Evolutionary conservation across 352 stramenopile genomes (phyloP).

Genomic region (Phytopythium kandeliae): DNA sequence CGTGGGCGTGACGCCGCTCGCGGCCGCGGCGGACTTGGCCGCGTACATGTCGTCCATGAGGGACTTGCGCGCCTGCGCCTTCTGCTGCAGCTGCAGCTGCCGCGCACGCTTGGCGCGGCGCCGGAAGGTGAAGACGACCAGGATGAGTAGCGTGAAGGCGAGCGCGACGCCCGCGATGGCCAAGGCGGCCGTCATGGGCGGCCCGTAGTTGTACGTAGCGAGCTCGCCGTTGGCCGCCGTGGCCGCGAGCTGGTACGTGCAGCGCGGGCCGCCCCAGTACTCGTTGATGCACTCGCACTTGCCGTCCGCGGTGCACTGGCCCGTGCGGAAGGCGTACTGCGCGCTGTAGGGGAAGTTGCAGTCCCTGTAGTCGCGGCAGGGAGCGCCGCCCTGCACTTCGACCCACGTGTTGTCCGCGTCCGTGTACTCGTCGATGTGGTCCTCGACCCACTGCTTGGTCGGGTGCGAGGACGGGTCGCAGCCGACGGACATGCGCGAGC

Average conservation of each 20-base stretch:
- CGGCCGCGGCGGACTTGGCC: slow-evolving; percentile 10
- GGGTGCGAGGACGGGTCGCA: slow-evolving; percentile 60
- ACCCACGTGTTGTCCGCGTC: slow-evolving; percentile 48
- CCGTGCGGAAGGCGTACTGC: slow-evolving; percentile 42
- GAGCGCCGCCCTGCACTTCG: slow-evolving; percentile 46
- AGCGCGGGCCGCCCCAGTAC: slow-evolving; percentile 61
- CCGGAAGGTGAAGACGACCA: slow-evolving; percentile 33
- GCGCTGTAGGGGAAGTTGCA: slow-evolving; percentile 47
- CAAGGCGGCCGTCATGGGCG: slow-evolving; percentile 20
- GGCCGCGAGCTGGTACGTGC: slow-evolving; percentile 39
- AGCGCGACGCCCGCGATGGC: slow-evolving; percentile 16
- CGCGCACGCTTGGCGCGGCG: slow-evolving; percentile 22
- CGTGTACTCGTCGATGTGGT: slow-evolving; percentile 51
- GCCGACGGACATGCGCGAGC: slow-evolving; percentile 41
- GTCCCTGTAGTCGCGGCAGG: slow-evolving; percentile 44
- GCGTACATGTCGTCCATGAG: slow-evolving; percentile 18
- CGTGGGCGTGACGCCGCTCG: slow-evolving; percentile 8
- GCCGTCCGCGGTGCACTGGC: slow-evolving; percentile 33
- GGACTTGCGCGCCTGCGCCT: slow-evolving; percentile 23
- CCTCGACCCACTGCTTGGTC: slow-evolving; percentile 65
- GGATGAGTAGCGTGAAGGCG: slow-evolving; percentile 33
- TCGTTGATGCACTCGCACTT: slow-evolving; percentile 51
- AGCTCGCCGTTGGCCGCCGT: slow-evolving; percentile 24
- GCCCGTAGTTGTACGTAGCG: slow-evolving; percentile 19
- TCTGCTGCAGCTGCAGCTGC: slow-evolving; percentile 28